phyloP scores from a whole-genome alignment of 768 basidiomycete genomes.

The Bullera alba region DNA sequence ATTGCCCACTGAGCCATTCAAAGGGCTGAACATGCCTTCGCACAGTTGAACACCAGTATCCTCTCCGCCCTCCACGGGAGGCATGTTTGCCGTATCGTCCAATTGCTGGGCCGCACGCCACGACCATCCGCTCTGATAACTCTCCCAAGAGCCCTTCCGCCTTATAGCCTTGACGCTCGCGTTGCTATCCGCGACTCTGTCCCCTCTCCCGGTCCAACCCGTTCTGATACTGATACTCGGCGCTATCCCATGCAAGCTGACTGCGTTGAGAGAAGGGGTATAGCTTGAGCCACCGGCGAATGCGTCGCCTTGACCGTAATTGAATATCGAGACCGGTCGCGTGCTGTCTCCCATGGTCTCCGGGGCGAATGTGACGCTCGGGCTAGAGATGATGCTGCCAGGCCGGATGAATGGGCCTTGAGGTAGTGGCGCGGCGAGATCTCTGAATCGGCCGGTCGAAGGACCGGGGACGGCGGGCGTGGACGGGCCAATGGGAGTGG shows the following conservation, averaged over 20 bases:
- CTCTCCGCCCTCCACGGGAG: too few relatives aligned
- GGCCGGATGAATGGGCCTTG: neutral
- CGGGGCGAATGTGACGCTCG: conserved; percentile 1
- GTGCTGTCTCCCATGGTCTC: neutral
- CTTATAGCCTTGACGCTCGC: conserved; percentile 85
- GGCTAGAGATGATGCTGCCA: neutral
- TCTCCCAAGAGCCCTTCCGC: conserved; percentile 86
- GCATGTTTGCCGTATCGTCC: too few relatives aligned
- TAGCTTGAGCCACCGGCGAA: neutral
- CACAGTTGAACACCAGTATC: too few relatives aligned
- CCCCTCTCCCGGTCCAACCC: conserved; percentile 2
- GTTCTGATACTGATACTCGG: conserved; percentile 6
- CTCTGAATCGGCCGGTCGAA: neutral
- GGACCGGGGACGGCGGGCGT: neutral
- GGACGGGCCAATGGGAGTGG: neutral
- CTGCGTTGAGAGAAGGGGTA: conserved; percentile 8
- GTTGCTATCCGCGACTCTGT: conserved; percentile 56
- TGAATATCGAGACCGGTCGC: neutral
- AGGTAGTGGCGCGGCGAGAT: neutral
- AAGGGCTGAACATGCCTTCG: too few relatives aligned
- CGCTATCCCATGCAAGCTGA: conserved; percentile 6
- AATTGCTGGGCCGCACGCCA: conserved; percentile 30
- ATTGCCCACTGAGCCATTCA: too few relatives aligned
- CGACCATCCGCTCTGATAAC: conserved; percentile 57
- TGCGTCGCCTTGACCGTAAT: neutral